These are phyloP conservation scores for Geranium incanum DNA, from an alignment of 441 rosid species.

Conservation along the genomic window DNA sequence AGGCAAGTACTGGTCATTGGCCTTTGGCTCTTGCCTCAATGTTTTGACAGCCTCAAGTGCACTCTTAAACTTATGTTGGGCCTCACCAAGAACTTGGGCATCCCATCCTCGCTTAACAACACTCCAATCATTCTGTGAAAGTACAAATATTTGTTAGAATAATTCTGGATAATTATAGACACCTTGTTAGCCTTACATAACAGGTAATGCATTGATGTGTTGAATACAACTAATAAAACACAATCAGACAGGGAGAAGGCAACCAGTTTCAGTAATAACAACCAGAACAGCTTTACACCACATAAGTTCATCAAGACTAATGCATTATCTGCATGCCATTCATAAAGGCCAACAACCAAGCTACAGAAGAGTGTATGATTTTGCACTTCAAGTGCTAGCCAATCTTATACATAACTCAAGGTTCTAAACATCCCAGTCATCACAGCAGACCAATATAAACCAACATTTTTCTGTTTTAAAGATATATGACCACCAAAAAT, in stretches of 20 bases:
- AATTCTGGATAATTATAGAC: neutral
- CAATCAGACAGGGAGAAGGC: neutral
- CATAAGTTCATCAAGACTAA: neutral
- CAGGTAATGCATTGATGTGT: neutral
- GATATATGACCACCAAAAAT: neutral
- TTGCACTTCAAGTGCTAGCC: neutral
- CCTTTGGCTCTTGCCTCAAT: constrained; percentile 53
- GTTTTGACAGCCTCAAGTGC: constrained; percentile 88
- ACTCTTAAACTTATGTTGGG: constrained; percentile 70
- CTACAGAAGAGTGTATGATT: neutral
- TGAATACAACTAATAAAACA: neutral
- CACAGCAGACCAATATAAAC: neutral
- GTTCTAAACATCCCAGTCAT: neutral
- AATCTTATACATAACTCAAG: neutral
- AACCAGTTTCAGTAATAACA: neutral
- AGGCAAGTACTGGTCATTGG: constrained; percentile 83
- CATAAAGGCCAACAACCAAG: neutral
- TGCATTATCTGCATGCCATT: neutral
- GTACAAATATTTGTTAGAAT: constrained; percentile 3
- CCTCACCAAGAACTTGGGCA: constrained; percentile 98
- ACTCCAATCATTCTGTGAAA: constrained; percentile 77
- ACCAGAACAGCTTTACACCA: neutral
- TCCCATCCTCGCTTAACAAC: constrained; percentile 98
- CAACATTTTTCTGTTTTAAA: neutral
- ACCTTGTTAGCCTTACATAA: neutral